Base-by-base conservation (phyloP, 495 filamentous ascomycete species). In the Bacidia gigantensis region DNA sequence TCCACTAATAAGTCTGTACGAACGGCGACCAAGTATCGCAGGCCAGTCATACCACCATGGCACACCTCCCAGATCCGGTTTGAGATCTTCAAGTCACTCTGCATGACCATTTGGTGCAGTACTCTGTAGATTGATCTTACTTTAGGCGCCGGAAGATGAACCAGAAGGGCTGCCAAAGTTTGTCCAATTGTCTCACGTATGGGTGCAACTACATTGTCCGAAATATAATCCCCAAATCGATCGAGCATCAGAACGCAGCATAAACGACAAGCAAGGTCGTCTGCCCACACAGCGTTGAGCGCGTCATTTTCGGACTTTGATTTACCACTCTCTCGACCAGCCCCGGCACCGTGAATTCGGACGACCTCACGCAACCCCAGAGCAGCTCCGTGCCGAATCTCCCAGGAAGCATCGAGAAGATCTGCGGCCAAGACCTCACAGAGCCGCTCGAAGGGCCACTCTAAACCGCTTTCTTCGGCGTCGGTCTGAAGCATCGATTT, bases 161-260 rank as follows among this genome's bases (percentile, higher is more conserved):
- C 83, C 42, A 98, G 71, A 35, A 95, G 76, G 11, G 90, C 84
- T 60, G 90, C 93, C 21, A 98, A 72, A 2, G 88, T 89, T 66
- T 98, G 92, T n/a, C 92, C 93, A 22, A 94, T 86, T 0, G 92
- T 95, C 67, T 98, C 92, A 55, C 92, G 75, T 53, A 98, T 95
- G 1, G 92, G 92, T 1, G 92, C 92, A 35, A 98, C 87, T 3
- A 92, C 93, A 51, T 86, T 97, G 64, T 98, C 92, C 5, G 90
- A 95, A 51, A 93, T 88, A 67, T 96, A 97, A 64, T 98, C 92
- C 45, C 88, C 94, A 60, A 98, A 98, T 46, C 88, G 80, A 67
- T 98, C 92, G 0, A 98, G 79, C 83, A 97, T 96, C 55, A 97
- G 83, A 47, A 97, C 88, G 64, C 87, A 94, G 61, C 87, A 86